A percentile compares a stretch with the other conserved stretches of the same genome.
Evolutionary conservation across 164 flowering plant species (phyloP).

Genomic region (Saururus chinensis): DNA sequence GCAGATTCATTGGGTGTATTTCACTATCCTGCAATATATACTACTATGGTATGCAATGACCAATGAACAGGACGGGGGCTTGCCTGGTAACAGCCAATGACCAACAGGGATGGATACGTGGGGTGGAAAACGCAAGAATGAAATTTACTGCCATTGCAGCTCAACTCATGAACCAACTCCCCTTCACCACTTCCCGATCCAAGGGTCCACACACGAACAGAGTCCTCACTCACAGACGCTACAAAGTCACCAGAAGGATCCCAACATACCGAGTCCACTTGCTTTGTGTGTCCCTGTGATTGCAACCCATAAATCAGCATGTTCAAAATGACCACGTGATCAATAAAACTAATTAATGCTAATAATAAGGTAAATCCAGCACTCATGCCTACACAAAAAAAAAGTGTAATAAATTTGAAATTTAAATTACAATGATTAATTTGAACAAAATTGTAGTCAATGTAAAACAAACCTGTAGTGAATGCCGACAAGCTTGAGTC

Average conservation of each 20-base stretch:
- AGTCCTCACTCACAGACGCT: constrained; percentile 70
- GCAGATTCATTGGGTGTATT: too few relatives aligned
- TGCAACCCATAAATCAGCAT: not conserved
- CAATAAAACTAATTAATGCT: not conserved
- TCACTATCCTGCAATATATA: too few relatives aligned
- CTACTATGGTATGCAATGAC: too few relatives aligned
- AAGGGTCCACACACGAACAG: constrained; percentile 58
- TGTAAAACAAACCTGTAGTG: constrained; percentile 42
- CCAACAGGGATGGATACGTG: constrained; percentile 33
- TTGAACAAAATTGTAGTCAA: not conserved
- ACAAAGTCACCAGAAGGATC: constrained; percentile 56
- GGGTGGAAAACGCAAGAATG: constrained; percentile 74
- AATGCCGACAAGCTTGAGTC: constrained; percentile 43
- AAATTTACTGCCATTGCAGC: constrained; percentile 42
- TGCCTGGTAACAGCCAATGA: constrained; percentile 74
- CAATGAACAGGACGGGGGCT: constrained; percentile 5
- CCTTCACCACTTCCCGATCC: constrained; percentile 43
- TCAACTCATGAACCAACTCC: constrained; percentile 60
- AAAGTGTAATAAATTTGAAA: too few relatives aligned
- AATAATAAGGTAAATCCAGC: not conserved
- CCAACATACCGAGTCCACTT: constrained; percentile 62
- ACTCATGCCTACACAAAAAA: not conserved
- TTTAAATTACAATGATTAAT: not conserved
- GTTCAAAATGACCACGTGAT: not conserved
- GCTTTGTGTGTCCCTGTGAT: constrained; percentile 51